Conservation (phyloP, 1,284 basidiomycete species). For the Leccinum cinnamomeum region DNA sequence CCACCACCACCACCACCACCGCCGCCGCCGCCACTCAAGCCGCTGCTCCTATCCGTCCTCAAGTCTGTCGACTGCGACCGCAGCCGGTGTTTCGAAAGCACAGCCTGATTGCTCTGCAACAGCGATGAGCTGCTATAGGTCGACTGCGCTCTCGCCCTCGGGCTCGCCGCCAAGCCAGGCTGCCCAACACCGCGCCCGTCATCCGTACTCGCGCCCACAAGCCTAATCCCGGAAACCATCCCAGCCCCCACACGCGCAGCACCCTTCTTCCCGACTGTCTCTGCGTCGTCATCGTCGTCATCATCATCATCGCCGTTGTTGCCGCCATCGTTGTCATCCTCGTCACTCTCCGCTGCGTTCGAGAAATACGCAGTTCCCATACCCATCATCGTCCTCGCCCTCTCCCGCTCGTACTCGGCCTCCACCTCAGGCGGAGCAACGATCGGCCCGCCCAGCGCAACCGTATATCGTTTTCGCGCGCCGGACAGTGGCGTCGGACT, state of each 20-base stretch:
- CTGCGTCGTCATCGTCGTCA: constrained; percentile 42
- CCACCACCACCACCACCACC: background rate
- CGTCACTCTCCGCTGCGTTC: constrained; percentile 39
- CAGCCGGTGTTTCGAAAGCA: constrained; percentile 21
- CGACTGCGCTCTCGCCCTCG: constrained; percentile 50
- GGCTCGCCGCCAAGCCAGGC: constrained; percentile 14
- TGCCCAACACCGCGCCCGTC: constrained; percentile 6
- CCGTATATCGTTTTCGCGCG: constrained; percentile 71
- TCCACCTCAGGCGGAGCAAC: constrained; percentile 45
- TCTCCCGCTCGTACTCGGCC: constrained; percentile 33
- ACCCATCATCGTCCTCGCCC: constrained; percentile 29
- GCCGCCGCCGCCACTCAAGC: background rate
- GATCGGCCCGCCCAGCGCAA: constrained; percentile 72
- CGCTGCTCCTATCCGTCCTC: constrained; percentile 12
- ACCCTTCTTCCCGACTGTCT: constrained; percentile 60
- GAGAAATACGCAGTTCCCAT: constrained; percentile 43
- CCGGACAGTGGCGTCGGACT: constrained; percentile 60
- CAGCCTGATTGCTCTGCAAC: constrained; percentile 31
- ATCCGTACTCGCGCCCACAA: constrained; percentile 18
- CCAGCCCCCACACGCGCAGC: constrained; percentile 34
- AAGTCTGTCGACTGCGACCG: constrained; percentile 36
- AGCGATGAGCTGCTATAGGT: constrained; percentile 40
- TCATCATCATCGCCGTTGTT: background rate
- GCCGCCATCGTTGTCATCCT: constrained; percentile 19
- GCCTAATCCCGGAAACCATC: constrained; percentile 23